Evolutionary conservation across 192 early-diverging fungal genomes (phyloP), one percentile per base, ranked within the genome.

Genomic region (Coemansia javaensis): DNA sequence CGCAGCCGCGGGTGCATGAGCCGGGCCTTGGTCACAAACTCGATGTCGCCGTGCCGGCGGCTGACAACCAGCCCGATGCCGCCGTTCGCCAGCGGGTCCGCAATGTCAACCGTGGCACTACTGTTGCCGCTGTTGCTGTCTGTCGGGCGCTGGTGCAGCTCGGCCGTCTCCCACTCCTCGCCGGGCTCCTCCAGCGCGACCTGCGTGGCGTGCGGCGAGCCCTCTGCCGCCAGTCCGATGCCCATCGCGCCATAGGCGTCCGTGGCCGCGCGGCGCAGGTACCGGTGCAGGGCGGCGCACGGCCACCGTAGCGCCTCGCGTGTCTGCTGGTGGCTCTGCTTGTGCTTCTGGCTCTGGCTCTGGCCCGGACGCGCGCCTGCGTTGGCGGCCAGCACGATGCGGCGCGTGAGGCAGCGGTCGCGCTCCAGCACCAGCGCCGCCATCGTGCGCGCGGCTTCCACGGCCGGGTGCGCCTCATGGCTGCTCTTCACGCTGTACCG

Each of bases 141-240:
- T n/a, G n/a, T n/a, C n/a, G n/a, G n/a, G n/a, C n/a, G n/a, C n/a
- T n/a, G n/a, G 12, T 22, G 42, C 0, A 70, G 34, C 54, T 62
- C 33, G 14, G 4, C 35, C n/a, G 52, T 31, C 35, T 63, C 67
- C 47, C 50, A 50, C 51, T 55, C 67, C 7, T 31, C 33, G 0
- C 61, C 56, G 0, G 68, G 68, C 33, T 72, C 68, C 44, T 72
- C 68, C 2, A 64, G 32, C 0, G 32, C 23, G 13, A 56, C 43
- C 22, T 49, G 18, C 7, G 25, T 31, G 40, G 23, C 42, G 2
- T 20, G 23, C 1, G 21, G 18, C 13, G 13, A n/a, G n/a, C n/a
- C n/a, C n/a, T 5, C 7, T 31, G n/a, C 10, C 13, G 11, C 12
- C 38, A 13, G 23, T 44, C 22, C 25, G 39, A 63, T 48, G 3